These are phyloP conservation scores for Collariella sp. DNA, from an alignment of 495 filamentous ascomycete genomes.

Conservation along the genomic window DNA sequence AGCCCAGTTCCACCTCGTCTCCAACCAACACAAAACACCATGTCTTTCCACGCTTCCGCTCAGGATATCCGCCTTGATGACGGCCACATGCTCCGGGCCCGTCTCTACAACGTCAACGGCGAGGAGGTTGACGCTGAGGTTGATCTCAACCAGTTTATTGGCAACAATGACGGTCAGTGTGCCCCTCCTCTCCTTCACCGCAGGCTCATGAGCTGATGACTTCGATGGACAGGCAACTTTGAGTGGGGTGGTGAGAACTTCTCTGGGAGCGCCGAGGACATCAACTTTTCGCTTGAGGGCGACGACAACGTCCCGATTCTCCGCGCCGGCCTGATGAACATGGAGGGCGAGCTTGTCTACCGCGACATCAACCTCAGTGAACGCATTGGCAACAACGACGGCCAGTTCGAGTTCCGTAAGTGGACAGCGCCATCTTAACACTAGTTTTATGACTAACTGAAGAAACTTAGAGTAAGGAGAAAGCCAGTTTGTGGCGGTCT, in stretches of 20 bases:
- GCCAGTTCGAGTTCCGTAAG: conserved; percentile 19
- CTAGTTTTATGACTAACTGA: neutral
- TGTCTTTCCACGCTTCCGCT: conserved; percentile 39
- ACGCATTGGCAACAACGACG: conserved; percentile 23
- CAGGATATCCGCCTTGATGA: conserved; percentile 34
- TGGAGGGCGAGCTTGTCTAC: conserved; percentile 1
- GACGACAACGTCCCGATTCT: conserved; percentile 26
- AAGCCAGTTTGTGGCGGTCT: too few species aligned
- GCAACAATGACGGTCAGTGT: conserved; percentile 39
- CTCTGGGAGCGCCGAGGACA: conserved; percentile 29
- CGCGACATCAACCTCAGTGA: conserved; percentile 26
- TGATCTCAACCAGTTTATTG: conserved; percentile 36
- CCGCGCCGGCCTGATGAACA: conserved; percentile 16
- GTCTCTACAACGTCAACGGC: conserved; percentile 23
- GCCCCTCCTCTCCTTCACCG: neutral
- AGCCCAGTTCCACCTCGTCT: neutral
- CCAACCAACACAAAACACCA: neutral
- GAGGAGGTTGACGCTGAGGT: conserved; percentile 28
- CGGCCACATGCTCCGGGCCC: conserved; percentile 35
- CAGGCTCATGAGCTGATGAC: neutral
- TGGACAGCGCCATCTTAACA: neutral
- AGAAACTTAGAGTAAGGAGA: neutral
- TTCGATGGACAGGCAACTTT: conserved; percentile 30
- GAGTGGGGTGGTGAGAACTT: conserved; percentile 40
- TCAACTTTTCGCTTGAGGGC: conserved; percentile 36